Evolutionary conservation across 306 rosid genomes (phyloP).

Genomic region (Lotus japonicus): DNA sequence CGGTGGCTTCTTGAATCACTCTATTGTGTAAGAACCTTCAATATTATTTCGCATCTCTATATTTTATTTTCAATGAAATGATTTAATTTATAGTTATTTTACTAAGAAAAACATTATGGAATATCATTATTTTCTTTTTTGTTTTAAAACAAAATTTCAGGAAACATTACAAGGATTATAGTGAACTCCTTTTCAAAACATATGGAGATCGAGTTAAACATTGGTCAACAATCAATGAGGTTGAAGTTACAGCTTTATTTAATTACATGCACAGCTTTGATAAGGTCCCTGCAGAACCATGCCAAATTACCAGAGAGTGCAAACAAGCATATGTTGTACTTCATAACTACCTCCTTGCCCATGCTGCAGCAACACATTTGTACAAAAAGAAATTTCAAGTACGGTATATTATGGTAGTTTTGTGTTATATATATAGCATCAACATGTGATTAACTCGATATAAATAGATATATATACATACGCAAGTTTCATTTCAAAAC

Average conservation of each 20-base stretch:
- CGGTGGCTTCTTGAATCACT: conserved; percentile 19
- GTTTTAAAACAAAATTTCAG: conserved; percentile 12
- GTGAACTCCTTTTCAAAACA: conserved; percentile 27
- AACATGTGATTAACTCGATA: too few relatives aligned
- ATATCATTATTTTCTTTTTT: neutral
- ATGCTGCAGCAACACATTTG: conserved; percentile 23
- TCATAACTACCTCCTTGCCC: conserved; percentile 35
- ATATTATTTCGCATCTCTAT: neutral
- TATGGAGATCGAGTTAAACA: conserved; percentile 43
- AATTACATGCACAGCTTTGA: conserved; percentile 21
- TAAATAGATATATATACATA: too few relatives aligned
- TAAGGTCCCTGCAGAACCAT: conserved; percentile 21
- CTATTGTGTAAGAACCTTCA: conserved; percentile 27
- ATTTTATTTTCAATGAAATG: neutral
- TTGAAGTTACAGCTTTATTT: conserved; percentile 4
- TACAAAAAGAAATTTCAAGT: conserved; percentile 32
- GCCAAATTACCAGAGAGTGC: neutral
- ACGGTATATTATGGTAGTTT: neutral
- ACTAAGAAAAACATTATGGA: neutral
- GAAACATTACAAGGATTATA: conserved; percentile 26
- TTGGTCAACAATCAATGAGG: conserved; percentile 40
- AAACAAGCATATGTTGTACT: conserved; percentile 28
- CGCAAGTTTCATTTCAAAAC: too few relatives aligned
- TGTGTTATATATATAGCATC: neutral
- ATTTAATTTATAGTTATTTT: neutral